Base-by-base conservation (phyloP, 371 early-diverging fungal genomes). In the Fennellomyces sp. region DNA sequence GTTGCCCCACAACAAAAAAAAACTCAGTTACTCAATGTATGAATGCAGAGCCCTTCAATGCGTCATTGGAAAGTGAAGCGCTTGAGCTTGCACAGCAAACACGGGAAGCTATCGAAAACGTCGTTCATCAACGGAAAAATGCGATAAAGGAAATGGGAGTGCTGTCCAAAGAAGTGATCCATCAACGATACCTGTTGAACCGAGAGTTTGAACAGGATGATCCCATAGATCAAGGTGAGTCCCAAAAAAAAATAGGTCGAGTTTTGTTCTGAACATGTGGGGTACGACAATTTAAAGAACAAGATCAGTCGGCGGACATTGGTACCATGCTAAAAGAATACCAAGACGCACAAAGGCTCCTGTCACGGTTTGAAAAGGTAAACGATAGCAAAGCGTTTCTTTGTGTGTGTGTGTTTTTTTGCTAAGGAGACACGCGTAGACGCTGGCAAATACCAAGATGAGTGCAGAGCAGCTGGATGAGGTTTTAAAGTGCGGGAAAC, bases 301-400 rank as follows among this genome's bases (percentile, higher is more conserved):
- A 6, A 45, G 45, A 45, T 17, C 0, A 26, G 13, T n/a, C 28
- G 8, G 35, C 8, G 6, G n/a, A 54, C 35, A 2, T 36, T 31
- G 12, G 25, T 33, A 54, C 26, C 35, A 54, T 54, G 19, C 15
- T 39, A 54, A 54, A 54, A 21, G 55, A 54, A 25, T 39, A 54
- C 35, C 55, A 35, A 27, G 55, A 54, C 10, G 39, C 55, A 27
- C 4, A 38, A 6, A 17, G n/a, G 17, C 0, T 54, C 1, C n/a
- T 38, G n/a, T 13, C 39, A 0, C 39, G 28, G 2, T 39, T 54
- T 17, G 55, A 54, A 36, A 25, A 54, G 55, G 55, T 54, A 38
- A 33, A 27, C n/a, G n/a, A n/a, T n/a, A 1, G n/a, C 10, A 52
- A 8, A 12, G 5, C 33, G 29, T 23, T 19, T 1, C n/a, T 29